Percentiles rank a stretch among this genome's conserved stretches.
These are phyloP conservation scores for Daldinia concentrica DNA, from an alignment of 495 filamentous ascomycete species.

Conservation along the genomic window DNA sequence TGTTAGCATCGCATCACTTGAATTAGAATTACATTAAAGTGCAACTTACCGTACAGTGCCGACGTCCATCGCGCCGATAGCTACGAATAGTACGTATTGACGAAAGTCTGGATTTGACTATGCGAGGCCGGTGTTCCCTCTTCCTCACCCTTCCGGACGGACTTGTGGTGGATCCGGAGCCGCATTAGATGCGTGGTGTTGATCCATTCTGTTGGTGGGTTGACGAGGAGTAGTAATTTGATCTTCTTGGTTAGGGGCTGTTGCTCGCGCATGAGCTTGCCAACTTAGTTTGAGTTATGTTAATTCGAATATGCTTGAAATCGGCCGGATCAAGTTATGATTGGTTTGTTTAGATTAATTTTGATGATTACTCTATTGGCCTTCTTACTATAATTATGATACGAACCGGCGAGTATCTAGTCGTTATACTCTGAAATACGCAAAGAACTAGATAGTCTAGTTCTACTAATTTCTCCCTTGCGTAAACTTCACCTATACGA, in stretches of 20 bases:
- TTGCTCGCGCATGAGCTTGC: conserved; percentile 50
- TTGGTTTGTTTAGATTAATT: not conserved
- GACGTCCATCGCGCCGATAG: conserved; percentile 15
- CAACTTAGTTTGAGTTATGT: conserved; percentile 35
- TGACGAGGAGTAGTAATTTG: conserved; percentile 56
- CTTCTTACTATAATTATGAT: not conserved
- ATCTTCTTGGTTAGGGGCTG: conserved; percentile 53
- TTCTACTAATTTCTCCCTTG: not conserved
- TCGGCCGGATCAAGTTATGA: not conserved
- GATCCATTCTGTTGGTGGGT: conserved; percentile 54
- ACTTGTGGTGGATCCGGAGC: conserved; percentile 48
- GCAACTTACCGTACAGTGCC: conserved; percentile 15
- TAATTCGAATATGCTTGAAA: not conserved
- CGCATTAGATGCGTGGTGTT: conserved; percentile 50
- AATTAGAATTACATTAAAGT: not conserved
- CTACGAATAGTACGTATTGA: conserved; percentile 51
- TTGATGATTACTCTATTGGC: not conserved
- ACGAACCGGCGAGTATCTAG: not conserved
- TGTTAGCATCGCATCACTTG: not conserved
- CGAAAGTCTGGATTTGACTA: conserved; percentile 47
- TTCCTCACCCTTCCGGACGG: conserved; percentile 14
- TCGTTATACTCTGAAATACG: not conserved
- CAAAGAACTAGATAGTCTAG: not conserved
- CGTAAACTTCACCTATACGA: not conserved
- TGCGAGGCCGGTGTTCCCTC: conserved; percentile 20